Conservation (phyloP, 495 filamentous ascomycete species). For the Lasiosphaeria hispida region DNA sequence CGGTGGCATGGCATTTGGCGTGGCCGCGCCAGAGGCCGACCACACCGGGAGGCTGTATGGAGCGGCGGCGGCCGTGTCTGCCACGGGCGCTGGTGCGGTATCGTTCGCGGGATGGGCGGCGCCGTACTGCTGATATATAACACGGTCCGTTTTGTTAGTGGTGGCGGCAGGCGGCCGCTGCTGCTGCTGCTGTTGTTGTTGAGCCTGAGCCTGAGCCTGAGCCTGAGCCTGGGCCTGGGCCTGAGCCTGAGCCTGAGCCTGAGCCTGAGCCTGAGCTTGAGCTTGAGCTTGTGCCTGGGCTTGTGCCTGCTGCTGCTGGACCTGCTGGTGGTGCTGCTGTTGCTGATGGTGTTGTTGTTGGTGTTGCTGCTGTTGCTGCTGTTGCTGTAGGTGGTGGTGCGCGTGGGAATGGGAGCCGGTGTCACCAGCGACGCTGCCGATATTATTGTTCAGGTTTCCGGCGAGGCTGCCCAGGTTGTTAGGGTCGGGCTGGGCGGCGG, state of each 20-base stretch:
- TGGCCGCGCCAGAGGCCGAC: slow-evolving; percentile 25
- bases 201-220: neutral
- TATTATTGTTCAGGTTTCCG: slow-evolving; percentile 22
- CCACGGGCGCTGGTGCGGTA: slow-evolving; percentile 36
- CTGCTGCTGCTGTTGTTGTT: slow-evolving; percentile 24
- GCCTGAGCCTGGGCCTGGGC: too few species aligned
- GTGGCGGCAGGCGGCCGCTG: slow-evolving; percentile 22
- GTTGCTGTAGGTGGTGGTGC: slow-evolving; percentile 23
- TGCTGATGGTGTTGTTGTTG: slow-evolving; percentile 17
- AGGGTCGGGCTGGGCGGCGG: slow-evolving; percentile 26
- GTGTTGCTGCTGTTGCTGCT: slow-evolving; percentile 23
- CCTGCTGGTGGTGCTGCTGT: slow-evolving; percentile 13
- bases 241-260: too few species aligned
- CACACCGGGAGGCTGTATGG: slow-evolving; percentile 27
- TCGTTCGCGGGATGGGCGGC: slow-evolving; percentile 33
- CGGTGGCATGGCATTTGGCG: slow-evolving; percentile 23
- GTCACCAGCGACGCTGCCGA: slow-evolving; percentile 27
- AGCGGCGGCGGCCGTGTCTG: slow-evolving; percentile 31
- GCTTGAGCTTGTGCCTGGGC: too few species aligned
- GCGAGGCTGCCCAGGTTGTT: slow-evolving; percentile 25
- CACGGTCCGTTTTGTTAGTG: slow-evolving; percentile 27
- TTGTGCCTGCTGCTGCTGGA: slow-evolving; percentile 19
- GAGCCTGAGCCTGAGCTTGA: too few species aligned
- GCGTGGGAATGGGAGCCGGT: neutral
- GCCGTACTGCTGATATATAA: slow-evolving; percentile 32